Base-by-base conservation (phyloP, 495 filamentous ascomycete genomes). In the Aspergillus biplanus region DNA sequence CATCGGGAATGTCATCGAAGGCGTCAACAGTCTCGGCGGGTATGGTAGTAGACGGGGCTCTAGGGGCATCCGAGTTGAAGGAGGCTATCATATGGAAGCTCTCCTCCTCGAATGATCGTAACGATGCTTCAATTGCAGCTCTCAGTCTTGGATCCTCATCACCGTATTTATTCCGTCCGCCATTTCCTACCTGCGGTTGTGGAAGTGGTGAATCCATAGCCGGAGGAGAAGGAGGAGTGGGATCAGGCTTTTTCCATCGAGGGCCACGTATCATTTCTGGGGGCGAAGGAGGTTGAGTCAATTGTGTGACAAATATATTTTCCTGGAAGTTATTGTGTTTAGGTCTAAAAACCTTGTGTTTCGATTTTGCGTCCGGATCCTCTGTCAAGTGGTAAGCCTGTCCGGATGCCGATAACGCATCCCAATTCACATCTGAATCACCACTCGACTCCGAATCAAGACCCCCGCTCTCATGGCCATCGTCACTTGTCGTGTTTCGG, bases 231-330 rank as follows among this genome's bases (percentile, higher is more conserved):
- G n/a, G 37, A 44, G 61, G 68, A 15, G 63, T 56, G 3, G 71
- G 67, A 31, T 67, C 66, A 15, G 80, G 75, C 55, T 84, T 85
- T 58, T 78, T 78, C 82, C 82, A 85, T 37, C 80, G 72, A n/a
- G 81, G 80, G 6, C 77, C 77, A n/a, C 81, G 80, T 44, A 85
- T 81, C 59, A 77, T 65, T 64, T 83, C 83, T 0, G 82, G 82
- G 58, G 81, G 83, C 2, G 82, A 82, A 44, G 74, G 69, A 11
- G 82, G 76, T 58, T 80, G 79, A 1, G 82, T 82, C 56, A 83
- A 72, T 67, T 85, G 82, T 0, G 82, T 84, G 32, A 83, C 80
- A 52, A 83, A 85, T 1, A 83, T 79, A 55, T 84, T 80, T n/a
- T 82, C 76, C 58, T 78, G 78, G 7, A 75, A 58, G 34, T 69